Conservation (phyloP, 2,329 filamentous ascomycete species). For the Eurotiales sp. region DNA sequence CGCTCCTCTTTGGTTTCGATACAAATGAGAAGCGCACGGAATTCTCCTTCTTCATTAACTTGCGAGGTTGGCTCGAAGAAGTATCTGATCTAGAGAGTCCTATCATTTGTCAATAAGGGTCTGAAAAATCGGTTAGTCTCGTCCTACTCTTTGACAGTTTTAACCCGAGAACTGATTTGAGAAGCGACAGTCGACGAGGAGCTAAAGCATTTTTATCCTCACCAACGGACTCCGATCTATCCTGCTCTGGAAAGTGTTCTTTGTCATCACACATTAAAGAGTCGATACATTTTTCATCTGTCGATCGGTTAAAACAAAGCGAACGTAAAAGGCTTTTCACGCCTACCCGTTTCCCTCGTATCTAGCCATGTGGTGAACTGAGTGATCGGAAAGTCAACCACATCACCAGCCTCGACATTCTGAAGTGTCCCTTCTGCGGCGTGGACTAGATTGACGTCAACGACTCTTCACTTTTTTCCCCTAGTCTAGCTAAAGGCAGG, state of each 20-base stretch:
- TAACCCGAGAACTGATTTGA: conserved; percentile 23
- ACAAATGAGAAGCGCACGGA: conserved; percentile 29
- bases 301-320: background rate
- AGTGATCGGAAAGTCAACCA: conserved; percentile 13
- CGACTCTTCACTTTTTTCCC: too few species aligned
- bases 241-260: conserved; percentile 13
- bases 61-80: conserved; percentile 21
- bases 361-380: conserved; percentile 15
- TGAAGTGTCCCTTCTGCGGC: conserved; percentile 18
- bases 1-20: conserved; percentile 19
- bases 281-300: conserved; percentile 15
- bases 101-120: conserved; percentile 1
- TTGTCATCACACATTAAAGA: conserved; percentile 22
- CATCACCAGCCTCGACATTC: conserved; percentile 8
- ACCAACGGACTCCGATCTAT: conserved; percentile 14
- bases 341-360: conserved; percentile 14
- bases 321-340: too few species aligned
- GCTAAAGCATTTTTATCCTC: conserved; percentile 20
- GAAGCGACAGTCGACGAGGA: conserved; percentile 17
- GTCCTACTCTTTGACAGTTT: conserved; percentile 23
- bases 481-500: too few species aligned
- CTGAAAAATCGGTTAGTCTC: background rate
- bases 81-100: conserved; percentile 24
- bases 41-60: conserved; percentile 26
- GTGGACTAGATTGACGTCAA: conserved; percentile 22